Conservation (phyloP, 2,329 filamentous ascomycete species). For the Arachnopeziza araneosa region DNA sequence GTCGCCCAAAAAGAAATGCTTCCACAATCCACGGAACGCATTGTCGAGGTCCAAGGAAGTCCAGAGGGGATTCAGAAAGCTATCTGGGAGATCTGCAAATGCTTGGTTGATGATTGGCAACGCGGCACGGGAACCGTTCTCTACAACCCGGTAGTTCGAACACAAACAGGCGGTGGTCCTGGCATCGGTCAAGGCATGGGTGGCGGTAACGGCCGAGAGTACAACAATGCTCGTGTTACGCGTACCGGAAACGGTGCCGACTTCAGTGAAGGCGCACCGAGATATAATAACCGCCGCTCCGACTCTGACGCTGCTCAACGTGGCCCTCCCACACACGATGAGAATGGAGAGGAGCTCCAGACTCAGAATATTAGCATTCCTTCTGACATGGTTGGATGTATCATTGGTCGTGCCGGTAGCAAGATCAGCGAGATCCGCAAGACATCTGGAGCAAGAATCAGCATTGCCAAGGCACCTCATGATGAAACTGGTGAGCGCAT, state of each 20-base stretch:
- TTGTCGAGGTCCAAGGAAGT: conserved; percentile 93
- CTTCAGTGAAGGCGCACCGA: conserved; percentile 77
- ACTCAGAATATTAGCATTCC: conserved; percentile 99
- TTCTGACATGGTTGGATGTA: conserved; percentile 99
- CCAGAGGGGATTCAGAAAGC: conserved; percentile 94
- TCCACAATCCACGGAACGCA: conserved; percentile 94
- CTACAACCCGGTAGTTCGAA: conserved; percentile 93
- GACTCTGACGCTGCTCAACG: conserved; percentile 76
- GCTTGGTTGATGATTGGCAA: conserved; percentile 95
- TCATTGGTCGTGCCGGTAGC: conserved; percentile 89
- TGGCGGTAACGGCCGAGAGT: conserved; percentile 45
- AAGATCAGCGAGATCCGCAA: conserved; percentile 99
- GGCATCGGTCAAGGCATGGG: conserved; percentile 39
- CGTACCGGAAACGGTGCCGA: conserved; percentile 96
- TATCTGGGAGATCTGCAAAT: conserved; percentile 98
- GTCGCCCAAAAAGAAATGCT: conserved; percentile 99
- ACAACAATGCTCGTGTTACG: conserved; percentile 67
- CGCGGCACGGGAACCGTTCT: conserved; percentile 94
- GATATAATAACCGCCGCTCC: conserved; percentile 72
- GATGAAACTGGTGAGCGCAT: conserved; percentile 97
- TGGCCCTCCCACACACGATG: conserved; percentile 81
- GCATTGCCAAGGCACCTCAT: conserved; percentile 91
- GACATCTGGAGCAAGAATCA: conserved; percentile 92
- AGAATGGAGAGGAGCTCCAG: conserved; percentile 96
- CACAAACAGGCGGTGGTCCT: conserved; percentile 55